Evolutionary conservation across 345 rosid species (phyloP).

Genomic region (Salix koriyanagi): DNA sequence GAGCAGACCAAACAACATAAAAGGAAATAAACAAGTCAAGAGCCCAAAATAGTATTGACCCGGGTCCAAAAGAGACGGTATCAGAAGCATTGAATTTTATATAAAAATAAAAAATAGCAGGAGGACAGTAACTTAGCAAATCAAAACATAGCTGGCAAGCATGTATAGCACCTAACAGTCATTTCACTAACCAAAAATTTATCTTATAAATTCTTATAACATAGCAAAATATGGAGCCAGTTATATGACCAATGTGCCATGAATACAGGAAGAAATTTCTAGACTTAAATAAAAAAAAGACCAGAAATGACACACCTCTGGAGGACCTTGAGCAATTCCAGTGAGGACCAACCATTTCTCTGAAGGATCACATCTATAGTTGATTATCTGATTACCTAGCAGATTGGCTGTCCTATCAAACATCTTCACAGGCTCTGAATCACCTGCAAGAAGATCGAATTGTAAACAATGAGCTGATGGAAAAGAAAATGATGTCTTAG

Average conservation of each 20-base stretch:
- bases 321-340: conserved; percentile 92
- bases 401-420: conserved; percentile 90
- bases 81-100: not conserved
- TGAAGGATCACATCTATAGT: conserved; percentile 82
- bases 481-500: not conserved
- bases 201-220: not conserved
- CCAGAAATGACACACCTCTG: conserved; percentile 52
- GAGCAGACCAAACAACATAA: not conserved
- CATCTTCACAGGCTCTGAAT: conserved; percentile 84
- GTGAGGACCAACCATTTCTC: conserved; percentile 95
- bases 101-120: not conserved
- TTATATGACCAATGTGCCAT: not conserved
- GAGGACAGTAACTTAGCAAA: not conserved
- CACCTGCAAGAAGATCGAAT: conserved; percentile 45
- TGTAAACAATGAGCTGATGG: conserved; percentile 2
- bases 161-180: not conserved
- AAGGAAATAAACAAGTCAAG: too few relatives aligned
- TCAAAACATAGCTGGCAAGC: not conserved
- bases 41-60: not conserved
- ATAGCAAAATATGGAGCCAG: not conserved
- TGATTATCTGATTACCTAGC: conserved; percentile 81
- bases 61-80: not conserved
- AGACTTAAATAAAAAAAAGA: not conserved
- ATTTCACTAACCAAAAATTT: not conserved
- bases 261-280: not conserved